Evolutionary conservation across 306 rosid genomes (phyloP).

Genomic region (Mimosa bimucronata): DNA sequence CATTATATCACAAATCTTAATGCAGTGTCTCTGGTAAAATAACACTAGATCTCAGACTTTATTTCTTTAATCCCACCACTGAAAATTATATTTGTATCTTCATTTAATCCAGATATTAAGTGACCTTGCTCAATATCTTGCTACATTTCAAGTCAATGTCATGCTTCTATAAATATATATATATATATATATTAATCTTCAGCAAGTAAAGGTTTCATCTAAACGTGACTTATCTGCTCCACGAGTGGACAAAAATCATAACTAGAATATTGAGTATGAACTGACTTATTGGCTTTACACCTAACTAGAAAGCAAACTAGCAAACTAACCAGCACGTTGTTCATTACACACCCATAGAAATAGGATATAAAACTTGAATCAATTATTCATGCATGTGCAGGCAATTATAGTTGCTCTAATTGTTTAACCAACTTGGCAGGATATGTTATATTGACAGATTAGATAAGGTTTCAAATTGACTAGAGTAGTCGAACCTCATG

Average conservation of each 20-base stretch:
- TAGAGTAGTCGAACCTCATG: background rate
- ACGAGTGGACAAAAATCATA: background rate
- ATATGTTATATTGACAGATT: background rate
- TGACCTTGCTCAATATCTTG: background rate
- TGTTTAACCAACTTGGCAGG: background rate
- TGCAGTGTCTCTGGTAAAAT: background rate
- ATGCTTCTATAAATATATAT: background rate
- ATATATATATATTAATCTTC: background rate
- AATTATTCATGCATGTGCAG: slow-evolving; percentile 18
- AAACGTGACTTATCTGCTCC: background rate
- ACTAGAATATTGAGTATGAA: background rate
- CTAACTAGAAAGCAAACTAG: background rate
- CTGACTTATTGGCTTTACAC: slow-evolving; percentile 1
- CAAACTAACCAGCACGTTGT: background rate
- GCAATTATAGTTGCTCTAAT: background rate
- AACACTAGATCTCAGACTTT: background rate
- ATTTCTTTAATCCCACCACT: background rate
- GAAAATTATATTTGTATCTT: background rate
- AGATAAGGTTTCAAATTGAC: slow-evolving; percentile 5
- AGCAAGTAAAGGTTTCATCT: background rate
- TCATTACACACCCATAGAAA: background rate
- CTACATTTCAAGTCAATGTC: background rate
- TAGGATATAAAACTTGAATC: background rate
- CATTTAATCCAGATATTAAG: background rate
- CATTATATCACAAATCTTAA: background rate